These are phyloP conservation scores for Podila horticola DNA, from an alignment of 192 early-diverging fungal species.

Conservation along the genomic window DNA sequence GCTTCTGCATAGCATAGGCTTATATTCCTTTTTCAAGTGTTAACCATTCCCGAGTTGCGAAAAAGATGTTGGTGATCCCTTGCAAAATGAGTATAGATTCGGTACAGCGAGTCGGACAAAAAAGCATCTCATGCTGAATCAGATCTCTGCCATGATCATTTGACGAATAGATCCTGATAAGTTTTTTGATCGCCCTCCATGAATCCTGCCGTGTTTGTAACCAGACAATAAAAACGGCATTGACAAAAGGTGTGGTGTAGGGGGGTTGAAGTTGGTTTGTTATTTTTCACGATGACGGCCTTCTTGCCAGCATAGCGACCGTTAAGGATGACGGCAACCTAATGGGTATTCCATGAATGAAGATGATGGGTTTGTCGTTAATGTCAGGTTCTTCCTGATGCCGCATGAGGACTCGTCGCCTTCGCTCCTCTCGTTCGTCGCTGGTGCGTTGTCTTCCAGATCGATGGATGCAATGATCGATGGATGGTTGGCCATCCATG, in stretches of 20 bases:
- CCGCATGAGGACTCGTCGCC: not conserved
- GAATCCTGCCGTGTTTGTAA: not conserved
- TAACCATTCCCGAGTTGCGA: not conserved
- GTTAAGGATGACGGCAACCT: conserved; percentile 98
- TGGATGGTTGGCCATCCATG: conserved; percentile 6
- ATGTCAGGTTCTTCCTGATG: not conserved
- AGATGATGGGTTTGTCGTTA: not conserved
- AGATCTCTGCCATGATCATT: not conserved
- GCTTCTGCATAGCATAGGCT: too few relatives aligned
- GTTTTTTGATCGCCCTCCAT: not conserved
- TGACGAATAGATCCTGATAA: not conserved
- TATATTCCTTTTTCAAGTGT: not conserved
- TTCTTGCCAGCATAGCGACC: conserved; percentile 99
- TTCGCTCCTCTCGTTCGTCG: not conserved
- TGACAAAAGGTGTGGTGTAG: conserved; percentile 2
- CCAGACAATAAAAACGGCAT: conserved; percentile 2
- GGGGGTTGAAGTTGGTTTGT: conserved; percentile 37
- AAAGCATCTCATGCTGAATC: not conserved
- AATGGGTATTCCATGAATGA: conserved; percentile 13
- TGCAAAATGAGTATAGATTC: not conserved
- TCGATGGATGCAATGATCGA: conserved; percentile 6
- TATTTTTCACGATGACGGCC: conserved; percentile 96
- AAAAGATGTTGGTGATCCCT: conserved; percentile 5
- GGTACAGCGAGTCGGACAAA: not conserved
- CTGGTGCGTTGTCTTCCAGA: not conserved